Evolutionary conservation across 108 stramenopile species (phyloP), one percentile per base, ranked within the genome.

Genomic region (Epithemia pelagica): DNA sequence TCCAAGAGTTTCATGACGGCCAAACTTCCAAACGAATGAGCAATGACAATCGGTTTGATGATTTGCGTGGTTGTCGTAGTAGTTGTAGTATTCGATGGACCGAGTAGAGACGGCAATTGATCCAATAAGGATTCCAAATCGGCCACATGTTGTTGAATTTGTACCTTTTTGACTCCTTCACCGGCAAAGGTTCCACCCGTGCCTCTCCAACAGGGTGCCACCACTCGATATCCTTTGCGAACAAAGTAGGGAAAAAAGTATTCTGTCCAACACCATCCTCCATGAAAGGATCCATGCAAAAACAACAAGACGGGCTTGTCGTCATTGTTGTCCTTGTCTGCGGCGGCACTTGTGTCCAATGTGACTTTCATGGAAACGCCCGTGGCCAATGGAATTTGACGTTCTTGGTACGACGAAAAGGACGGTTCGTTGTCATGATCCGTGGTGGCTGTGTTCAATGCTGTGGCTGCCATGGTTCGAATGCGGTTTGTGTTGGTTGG

Each of bases 201-300:
- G 8, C 88, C 88, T 33, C 83, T 66, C 63, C 83, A 74, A 54
- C 72, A 79, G n/a, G 77, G 53, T 19, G 88, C 85, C 23, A 75
- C 66, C 30, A 72, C 75, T 22, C 77, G 79, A 63, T 81, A 78
- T 59, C 88, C 88, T 46, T 46, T 5, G 18, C 19, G 65, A 21
- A 24, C 68, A 72, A 89, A 86, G 54, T 68, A 83, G 0, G 74
- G 70, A 37, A 89, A 74, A 58, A 58, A 89, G 21, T 67, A 52
- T 59, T 86, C 81, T 1, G 75, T 30, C 81, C 82, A 89, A 70
- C 88, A 89, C 88, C 88, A 89, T 26, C 78, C 73, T 27, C 74
- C 75, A 64, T 89, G 88, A 70, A 85, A 89, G 30, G 82, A 81
- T 22, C 88, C 88, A 63, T 89, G 88, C 21, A 89, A 31, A 65